phyloP scores from a whole-genome alignment of 345 rosid genomes.

The Sonneratia caseolaris region DNA sequence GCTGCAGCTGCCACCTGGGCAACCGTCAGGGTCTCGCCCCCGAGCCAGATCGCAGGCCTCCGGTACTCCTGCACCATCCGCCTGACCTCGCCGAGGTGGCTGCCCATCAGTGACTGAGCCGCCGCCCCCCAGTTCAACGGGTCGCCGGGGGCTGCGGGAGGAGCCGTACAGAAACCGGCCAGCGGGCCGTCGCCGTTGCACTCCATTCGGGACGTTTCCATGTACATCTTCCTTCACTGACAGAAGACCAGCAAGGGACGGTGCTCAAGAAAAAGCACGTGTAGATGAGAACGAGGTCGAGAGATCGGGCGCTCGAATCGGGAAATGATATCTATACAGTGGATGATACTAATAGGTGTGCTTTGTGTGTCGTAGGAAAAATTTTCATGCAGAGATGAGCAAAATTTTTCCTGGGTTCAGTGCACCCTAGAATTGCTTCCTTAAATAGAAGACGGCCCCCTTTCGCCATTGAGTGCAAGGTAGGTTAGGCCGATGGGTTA shows the following conservation, averaged over 20 bases:
- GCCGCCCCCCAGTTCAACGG: constrained; percentile 65
- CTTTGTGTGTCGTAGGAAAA: not conserved
- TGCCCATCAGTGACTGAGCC: constrained; percentile 67
- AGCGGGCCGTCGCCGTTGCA: constrained; percentile 11
- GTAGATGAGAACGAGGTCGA: not conserved
- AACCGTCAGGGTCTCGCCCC: constrained; percentile 67
- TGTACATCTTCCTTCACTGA: not conserved
- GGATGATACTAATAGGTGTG: not conserved
- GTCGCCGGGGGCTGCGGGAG: constrained; percentile 17
- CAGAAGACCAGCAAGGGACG: too few relatives aligned
- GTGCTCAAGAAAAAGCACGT: too few relatives aligned
- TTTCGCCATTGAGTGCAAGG: constrained; percentile 13
- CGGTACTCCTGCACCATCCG: constrained; percentile 62
- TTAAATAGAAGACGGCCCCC: constrained; percentile 14
- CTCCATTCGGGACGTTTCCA: constrained; percentile 10
- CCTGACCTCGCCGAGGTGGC: constrained; percentile 78
- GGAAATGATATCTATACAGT: not conserved
- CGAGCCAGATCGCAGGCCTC: constrained; percentile 47
- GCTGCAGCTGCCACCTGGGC: constrained; percentile 69
- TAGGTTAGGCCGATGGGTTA: constrained; percentile 33
- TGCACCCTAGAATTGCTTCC: constrained; percentile 4
- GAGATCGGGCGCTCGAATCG: not conserved
- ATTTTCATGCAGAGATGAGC: constrained; percentile 14
- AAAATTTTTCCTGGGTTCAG: constrained; percentile 23
- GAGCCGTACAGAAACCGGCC: constrained; percentile 9